A percentile compares a stretch with the other conserved stretches of the same genome.
Evolutionary conservation across 768 basidiomycete genomes (phyloP).

Genomic region (Mycena chlorophos): DNA sequence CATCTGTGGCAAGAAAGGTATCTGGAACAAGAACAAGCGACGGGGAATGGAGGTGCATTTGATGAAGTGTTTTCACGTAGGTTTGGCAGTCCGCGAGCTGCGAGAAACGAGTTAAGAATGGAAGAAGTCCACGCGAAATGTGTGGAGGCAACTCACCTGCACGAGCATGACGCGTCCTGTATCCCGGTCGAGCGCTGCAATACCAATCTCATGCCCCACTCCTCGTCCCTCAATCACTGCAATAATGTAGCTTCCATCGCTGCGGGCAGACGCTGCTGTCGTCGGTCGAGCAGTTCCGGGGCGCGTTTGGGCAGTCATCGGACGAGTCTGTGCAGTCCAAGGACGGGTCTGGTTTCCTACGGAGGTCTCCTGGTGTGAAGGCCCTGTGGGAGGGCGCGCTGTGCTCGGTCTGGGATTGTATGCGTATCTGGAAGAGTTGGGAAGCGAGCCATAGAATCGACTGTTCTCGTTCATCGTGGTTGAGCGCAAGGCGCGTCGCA

Average conservation of each 20-base stretch:
- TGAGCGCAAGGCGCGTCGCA: neutral
- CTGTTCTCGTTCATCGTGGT: neutral
- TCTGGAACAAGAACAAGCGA: slow-evolving; percentile 77
- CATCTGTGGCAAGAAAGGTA: slow-evolving; percentile 67
- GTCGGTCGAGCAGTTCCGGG: slow-evolving; percentile 63
- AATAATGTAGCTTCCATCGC: slow-evolving; percentile 63
- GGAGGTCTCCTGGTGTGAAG: no score
- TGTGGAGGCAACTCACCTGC: slow-evolving; percentile 57
- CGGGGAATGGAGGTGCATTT: slow-evolving; percentile 78
- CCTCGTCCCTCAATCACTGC: slow-evolving; percentile 78
- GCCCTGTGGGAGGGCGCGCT: slow-evolving; percentile 9
- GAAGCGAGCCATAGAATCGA: neutral
- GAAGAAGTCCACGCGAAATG: neutral
- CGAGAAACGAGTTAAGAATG: slow-evolving; percentile 4
- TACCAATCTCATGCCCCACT: slow-evolving; percentile 79
- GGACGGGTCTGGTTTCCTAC: slow-evolving; percentile 16
- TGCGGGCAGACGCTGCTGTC: slow-evolving; percentile 58
- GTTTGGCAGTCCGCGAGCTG: slow-evolving; percentile 86
- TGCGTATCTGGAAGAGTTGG: neutral
- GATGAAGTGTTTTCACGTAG: slow-evolving; percentile 85
- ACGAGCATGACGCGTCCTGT: slow-evolving; percentile 75
- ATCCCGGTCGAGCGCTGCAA: slow-evolving; percentile 81
- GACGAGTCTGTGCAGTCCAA: slow-evolving; percentile 37
- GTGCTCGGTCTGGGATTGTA: slow-evolving; percentile 9
- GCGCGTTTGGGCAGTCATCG: slow-evolving; percentile 59